These are phyloP conservation scores for Eimeria maxima DNA, from an alignment of 169 alveolate genomes.

Conservation along the genomic window DNA sequence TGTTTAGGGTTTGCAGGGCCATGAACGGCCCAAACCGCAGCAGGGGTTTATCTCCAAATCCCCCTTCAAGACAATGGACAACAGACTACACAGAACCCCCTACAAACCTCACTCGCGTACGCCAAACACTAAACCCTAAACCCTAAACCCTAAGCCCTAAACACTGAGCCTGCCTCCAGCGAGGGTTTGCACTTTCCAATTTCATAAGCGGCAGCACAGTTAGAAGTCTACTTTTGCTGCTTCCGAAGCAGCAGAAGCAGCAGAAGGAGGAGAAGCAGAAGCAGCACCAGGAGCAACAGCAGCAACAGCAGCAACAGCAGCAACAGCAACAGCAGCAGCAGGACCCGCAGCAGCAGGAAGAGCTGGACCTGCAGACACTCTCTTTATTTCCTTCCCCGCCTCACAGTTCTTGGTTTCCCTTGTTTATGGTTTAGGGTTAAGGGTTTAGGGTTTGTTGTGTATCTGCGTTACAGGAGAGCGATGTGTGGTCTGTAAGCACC, in stretches of 20 bases:
- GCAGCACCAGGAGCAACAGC: too few relatives aligned
- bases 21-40: neutral
- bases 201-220: neutral
- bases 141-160: slow-evolving; percentile 40
- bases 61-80: slow-evolving; percentile 18
- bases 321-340: too few relatives aligned
- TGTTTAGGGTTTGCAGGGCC: neutral
- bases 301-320: too few relatives aligned
- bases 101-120: neutral
- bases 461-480: neutral
- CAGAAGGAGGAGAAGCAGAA: too few relatives aligned
- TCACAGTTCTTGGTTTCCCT: neutral
- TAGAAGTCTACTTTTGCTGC: too few relatives aligned
- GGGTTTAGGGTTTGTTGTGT: slow-evolving; percentile 5
- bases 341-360: too few relatives aligned
- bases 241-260: too few relatives aligned
- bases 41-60: neutral
- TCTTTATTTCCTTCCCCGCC: neutral
- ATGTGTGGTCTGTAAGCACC: neutral
- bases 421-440: slow-evolving; percentile 1
- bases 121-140: neutral
- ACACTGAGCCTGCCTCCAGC: neutral
- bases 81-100: neutral
- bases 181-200: neutral
- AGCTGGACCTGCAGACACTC: neutral